Base-by-base conservation (phyloP, 306 rosid species). In the Elaeagnus macrophylla region DNA sequence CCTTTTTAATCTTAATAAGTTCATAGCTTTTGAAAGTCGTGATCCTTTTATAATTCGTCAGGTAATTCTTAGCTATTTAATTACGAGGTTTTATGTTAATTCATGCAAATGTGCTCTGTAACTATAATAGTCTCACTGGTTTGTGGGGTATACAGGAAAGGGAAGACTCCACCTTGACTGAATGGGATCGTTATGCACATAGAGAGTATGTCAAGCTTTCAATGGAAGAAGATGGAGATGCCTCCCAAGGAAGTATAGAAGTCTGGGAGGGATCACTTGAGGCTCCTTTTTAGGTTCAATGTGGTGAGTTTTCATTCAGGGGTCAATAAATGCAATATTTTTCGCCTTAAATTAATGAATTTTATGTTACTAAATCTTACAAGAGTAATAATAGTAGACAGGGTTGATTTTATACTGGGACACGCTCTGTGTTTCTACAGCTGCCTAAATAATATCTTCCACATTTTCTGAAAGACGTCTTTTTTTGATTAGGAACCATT, bases 21-120 rank as follows among this genome's bases (percentile, higher is more conserved):
- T 91, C 78, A 78, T 91, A 85, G 89, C 97, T 59, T 91, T 84
- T 32, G 97, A 91, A 78, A 80, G 89, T 37, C 97, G 95, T 48
- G 97, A 91, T 72, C 95, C 96, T 60, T 91, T 80, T 80, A 86
- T 91, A 71, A 86, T 91, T 75, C 97, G 96, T 61, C 97, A 91
- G 97, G 97, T 91, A 70, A 5, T 35, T 46, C 14, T 15, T 12
- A 37, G 47, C 39, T 20, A 9, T 67, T 67, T 2, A 16, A 32
- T 39, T 32, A 19, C n/a, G 12, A 37, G 8, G 15, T 14, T 18
- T 43, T 10, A n/a, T 20, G 18, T 12, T 13, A 8, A 8, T 56
- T 9, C 9, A 20, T 10, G 38, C 12, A 32, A 37, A 35, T 38
- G 53, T 45, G 70, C 84, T 68, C 15, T 12, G 56, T 40, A 19